Evolutionary conservation across 371 early-diverging fungal genomes (phyloP).

Genomic region (Mucor circinelloides): DNA sequence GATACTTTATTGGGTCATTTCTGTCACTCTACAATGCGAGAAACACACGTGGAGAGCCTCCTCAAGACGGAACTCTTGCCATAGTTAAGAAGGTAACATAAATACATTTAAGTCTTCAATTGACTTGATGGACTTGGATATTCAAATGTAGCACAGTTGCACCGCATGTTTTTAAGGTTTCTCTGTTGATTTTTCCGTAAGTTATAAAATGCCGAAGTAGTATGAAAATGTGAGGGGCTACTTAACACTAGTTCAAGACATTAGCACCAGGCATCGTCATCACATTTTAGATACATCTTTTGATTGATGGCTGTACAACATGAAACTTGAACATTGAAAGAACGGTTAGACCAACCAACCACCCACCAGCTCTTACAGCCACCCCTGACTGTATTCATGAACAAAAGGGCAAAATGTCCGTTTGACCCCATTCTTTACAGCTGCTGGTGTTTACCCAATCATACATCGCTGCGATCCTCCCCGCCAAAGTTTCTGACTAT

Average conservation of each 20-base stretch:
- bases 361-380: neutral
- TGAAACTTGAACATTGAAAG: neutral
- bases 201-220: neutral
- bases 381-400: neutral
- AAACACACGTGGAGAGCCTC: neutral
- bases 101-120: too few species aligned
- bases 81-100: too few species aligned
- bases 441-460: slow-evolving; percentile 1
- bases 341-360: neutral
- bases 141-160: neutral
- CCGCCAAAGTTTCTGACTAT: slow-evolving; percentile 15
- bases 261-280: too few species aligned
- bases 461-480: slow-evolving; percentile 12
- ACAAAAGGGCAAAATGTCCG: neutral
- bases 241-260: too few species aligned
- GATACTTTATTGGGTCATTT: slow-evolving; percentile 2
- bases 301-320: neutral
- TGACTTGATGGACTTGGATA: neutral
- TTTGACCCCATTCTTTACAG: neutral
- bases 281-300: neutral
- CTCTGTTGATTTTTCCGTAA: neutral
- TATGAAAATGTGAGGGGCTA: neutral
- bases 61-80: neutral
- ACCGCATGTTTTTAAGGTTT: neutral
- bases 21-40: neutral